Evolutionary conservation across 164 flowering plant genomes (phyloP), one percentile per base, ranked within the genome.

Genomic region (Euptelea pleiosperma): DNA sequence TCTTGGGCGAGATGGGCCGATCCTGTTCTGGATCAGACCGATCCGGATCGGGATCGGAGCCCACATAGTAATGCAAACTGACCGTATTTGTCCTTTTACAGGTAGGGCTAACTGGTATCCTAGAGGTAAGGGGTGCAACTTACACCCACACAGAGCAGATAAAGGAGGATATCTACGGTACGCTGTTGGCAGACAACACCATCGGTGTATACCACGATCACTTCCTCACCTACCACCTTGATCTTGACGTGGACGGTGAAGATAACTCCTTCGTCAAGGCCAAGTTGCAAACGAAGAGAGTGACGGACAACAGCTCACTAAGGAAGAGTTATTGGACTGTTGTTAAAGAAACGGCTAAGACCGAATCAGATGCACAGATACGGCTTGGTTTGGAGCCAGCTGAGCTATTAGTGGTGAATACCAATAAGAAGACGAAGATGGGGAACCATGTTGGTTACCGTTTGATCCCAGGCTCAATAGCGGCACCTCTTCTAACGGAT

Each of bases 141-240:
- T 82, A 78, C 74, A 76, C 72, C 16, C 46, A 69, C 9, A 66
- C 3, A 10, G 68, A 72, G 42, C 70, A 82, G 34, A 76, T 71
- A 66, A 55, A 22, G 4, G 72, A 73, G 14, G 64, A 75, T 0
- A 56, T 73, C 7, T 76, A 68, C 47, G 89, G 96, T 0, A 79
- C 74, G 7, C 48, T 85, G 0, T 55, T 88, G 2, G 70, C 86
- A 19, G 72, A 73, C 0, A 75, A 88, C 74, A 69, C 76, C 31
- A 33, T 85, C 3, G 96, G 67, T 30, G 63, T 62, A 18, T 52
- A 77, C 69, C 96, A 88, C 51, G 96, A 86, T 57, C 92, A 88
- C 53, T 82, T 72, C 70, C 43, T 88, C 29, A 78, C 85, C 0
- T 88, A 77, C 72, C 66, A 82, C 69, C 77, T 85, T 2, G 92